These are phyloP conservation scores for Annulohypoxylon nitens DNA, from an alignment of 495 filamentous ascomycete species.

Conservation along the genomic window DNA sequence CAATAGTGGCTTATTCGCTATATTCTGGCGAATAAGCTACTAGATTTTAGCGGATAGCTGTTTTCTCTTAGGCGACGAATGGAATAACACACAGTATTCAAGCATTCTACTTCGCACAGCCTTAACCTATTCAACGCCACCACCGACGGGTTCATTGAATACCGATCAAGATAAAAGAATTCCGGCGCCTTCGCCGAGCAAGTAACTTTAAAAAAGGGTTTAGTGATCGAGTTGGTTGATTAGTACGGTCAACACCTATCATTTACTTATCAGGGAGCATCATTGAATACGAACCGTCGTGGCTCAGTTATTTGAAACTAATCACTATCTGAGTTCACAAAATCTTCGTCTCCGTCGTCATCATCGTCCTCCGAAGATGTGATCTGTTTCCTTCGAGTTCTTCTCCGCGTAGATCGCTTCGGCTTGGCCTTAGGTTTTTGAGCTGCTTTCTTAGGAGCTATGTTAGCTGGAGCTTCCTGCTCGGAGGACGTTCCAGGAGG, in stretches of 20 bases:
- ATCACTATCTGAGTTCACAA: constrained; percentile 31
- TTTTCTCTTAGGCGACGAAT: too few relatives aligned
- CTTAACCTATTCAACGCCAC: too few relatives aligned
- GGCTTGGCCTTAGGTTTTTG: constrained; percentile 47
- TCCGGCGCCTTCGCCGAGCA: too few relatives aligned
- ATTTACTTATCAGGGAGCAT: background rate
- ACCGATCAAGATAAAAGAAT: too few relatives aligned
- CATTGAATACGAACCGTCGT: background rate
- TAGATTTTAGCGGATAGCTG: too few relatives aligned
- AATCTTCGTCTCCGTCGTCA: constrained; percentile 36
- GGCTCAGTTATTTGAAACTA: constrained; percentile 3
- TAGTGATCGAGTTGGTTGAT: background rate
- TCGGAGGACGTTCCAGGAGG: constrained; percentile 18
- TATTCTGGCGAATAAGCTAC: too few relatives aligned
- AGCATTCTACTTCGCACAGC: too few relatives aligned
- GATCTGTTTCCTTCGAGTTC: constrained; percentile 40
- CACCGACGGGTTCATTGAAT: too few relatives aligned
- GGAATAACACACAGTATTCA: too few relatives aligned
- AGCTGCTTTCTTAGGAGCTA: constrained; percentile 36
- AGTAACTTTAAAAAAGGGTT: too few relatives aligned
- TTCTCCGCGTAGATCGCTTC: constrained; percentile 45
- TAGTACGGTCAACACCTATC: background rate
- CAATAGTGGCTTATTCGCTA: too few relatives aligned
- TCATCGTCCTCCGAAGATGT: constrained; percentile 45
- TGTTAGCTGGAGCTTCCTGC: constrained; percentile 25